These are phyloP conservation scores for Leucosporidium scottii DNA, from an alignment of 768 basidiomycete genomes.

Conservation along the genomic window DNA sequence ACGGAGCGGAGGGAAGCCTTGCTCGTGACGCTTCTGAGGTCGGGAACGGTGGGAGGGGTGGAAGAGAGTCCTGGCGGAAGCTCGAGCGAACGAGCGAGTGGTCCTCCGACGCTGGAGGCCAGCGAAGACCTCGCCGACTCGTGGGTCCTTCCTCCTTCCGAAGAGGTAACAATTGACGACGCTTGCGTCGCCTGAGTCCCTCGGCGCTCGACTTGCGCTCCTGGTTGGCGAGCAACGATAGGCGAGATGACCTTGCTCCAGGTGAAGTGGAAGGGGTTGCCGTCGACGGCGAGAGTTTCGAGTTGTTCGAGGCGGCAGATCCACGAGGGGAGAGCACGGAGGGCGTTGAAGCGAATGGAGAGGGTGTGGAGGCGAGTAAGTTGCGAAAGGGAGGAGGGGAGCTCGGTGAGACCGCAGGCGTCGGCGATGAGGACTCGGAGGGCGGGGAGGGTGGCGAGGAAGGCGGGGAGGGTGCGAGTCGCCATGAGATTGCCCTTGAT, in stretches of 20 bases:
- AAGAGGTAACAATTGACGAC: too few species aligned
- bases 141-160: too few species aligned
- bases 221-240: constrained; percentile 50
- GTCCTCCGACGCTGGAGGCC: background rate
- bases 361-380: constrained; percentile 79
- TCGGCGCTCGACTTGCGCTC: too few species aligned
- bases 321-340: constrained; percentile 89
- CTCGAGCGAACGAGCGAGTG: too few species aligned
- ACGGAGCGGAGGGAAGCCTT: background rate
- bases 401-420: constrained; percentile 65
- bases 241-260: constrained; percentile 87
- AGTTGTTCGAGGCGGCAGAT: constrained; percentile 71
- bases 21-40: background rate
- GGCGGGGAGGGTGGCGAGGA: constrained; percentile 70
- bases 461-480: constrained; percentile 72
- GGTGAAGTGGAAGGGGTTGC: constrained; percentile 89
- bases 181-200: too few species aligned
- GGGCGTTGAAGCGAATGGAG: constrained; percentile 78
- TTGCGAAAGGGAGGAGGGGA: constrained; percentile 66
- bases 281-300: constrained; percentile 84
- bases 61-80: too few species aligned
- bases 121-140: background rate
- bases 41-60: too few species aligned
- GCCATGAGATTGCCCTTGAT: constrained; percentile 77
- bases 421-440: constrained; percentile 90